Evolutionary conservation across 2,329 filamentous ascomycete genomes (phyloP), one percentile per base, ranked within the genome.

Genomic region (Tympanopsis confertula): DNA sequence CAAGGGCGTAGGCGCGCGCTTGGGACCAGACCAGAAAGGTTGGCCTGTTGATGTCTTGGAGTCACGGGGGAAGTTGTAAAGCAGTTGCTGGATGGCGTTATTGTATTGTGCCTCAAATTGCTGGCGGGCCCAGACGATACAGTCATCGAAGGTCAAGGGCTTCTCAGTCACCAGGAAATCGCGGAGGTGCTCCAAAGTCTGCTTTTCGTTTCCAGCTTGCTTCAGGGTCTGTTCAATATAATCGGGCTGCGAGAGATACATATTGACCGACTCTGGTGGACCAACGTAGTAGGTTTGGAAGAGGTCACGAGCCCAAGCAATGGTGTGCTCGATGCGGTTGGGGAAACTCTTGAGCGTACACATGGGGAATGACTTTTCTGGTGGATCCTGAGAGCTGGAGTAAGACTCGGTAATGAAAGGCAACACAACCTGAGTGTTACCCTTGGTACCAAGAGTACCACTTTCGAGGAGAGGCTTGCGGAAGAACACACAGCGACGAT

Each of bases 331-430:
- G 51, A 98, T 98, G 52, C 82, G 82, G 69, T 98, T 98, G 41
- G 91, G 91, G 69, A 98, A 98, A 61, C 88, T 95, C 54, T 86
- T 78, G 44, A 98, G 72, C 4, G 91, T 96, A 60, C 91, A 98
- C 88, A 96, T 96, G 1, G 91, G 91, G 71, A 98, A 96, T 1
- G 91, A 94, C 65, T 95, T 87, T 69, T 98, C 93, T 0, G 91
- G 91, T 1, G 91, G 91, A 57, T 98, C 93, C 57, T 95, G 89
- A 15, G 91, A 96, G 51, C 81, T 86, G 1, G 91, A 95, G 66
- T 98, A 98, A 1, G 91, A 96, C 61, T 98, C 93, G 1, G 91
- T 96, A 45, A 95, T 65, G 49, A 78, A 74, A 10, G 91, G 93
- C 40, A 98, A 72, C 36, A 98, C 79, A 42, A 98, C 91, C 55